Percentiles rank a stretch among this genome's conserved stretches.
These are phyloP conservation scores for Beauveria medogensis DNA, from an alignment of 2,329 filamentous ascomycete species.

Conservation along the genomic window DNA sequence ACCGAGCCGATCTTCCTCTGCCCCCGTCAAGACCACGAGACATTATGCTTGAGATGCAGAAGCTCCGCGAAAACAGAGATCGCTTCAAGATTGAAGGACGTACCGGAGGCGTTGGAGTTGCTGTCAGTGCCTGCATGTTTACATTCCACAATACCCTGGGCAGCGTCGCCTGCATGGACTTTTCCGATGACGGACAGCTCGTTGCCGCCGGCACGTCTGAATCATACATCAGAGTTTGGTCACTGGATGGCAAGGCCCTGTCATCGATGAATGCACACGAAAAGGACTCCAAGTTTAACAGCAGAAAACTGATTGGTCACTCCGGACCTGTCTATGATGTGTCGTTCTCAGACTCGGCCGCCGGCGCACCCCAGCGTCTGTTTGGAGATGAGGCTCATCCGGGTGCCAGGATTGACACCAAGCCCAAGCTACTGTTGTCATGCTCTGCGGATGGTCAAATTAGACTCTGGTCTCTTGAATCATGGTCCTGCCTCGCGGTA, in stretches of 20 bases:
- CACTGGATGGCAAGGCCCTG: conserved; percentile 75
- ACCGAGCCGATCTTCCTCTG: conserved; percentile 70
- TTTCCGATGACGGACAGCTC: conserved; percentile 82
- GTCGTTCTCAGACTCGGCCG: conserved; percentile 71
- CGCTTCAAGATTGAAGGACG: conserved; percentile 80
- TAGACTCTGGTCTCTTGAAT: conserved; percentile 85
- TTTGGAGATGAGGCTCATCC: conserved; percentile 41
- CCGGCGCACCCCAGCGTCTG: conserved; percentile 39
- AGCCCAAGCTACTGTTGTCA: conserved; percentile 73
- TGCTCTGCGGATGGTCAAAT: conserved; percentile 81
- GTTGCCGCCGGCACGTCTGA: conserved; percentile 86
- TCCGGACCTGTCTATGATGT: conserved; percentile 83
- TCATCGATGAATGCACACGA: conserved; percentile 54
- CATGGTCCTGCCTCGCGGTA: conserved; percentile 85
- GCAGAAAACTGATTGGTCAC: conserved; percentile 75
- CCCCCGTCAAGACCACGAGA: conserved; percentile 84
- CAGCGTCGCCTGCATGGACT: conserved; percentile 87
- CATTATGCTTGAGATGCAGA: conserved; percentile 88
- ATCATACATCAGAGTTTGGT: conserved; percentile 94
- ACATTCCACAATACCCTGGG: conserved; percentile 97
- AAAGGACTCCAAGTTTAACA: conserved; percentile 52
- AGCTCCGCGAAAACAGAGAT: conserved; percentile 86
- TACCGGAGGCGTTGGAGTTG: conserved; percentile 74
- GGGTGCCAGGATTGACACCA: conserved; percentile 38
- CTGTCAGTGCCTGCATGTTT: conserved; percentile 90